Conservation (phyloP, 2,329 filamentous ascomycete species). For the Pestalotiopsis sp. region DNA sequence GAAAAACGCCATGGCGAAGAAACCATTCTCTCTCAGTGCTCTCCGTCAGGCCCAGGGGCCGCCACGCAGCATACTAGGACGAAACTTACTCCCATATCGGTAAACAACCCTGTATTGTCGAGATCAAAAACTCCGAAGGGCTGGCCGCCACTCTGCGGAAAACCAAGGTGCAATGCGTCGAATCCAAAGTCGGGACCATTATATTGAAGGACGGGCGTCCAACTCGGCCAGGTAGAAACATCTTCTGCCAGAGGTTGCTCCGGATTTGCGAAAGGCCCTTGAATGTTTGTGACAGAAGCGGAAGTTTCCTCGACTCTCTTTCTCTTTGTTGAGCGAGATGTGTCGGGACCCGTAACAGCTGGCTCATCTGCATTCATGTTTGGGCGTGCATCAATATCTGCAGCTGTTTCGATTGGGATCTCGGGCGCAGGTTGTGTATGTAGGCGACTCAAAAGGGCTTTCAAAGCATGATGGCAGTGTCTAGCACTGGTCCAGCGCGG, state of each 20-base stretch:
- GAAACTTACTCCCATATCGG: not conserved
- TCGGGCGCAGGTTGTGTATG: not conserved
- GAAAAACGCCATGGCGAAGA: no score
- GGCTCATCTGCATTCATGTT: not conserved
- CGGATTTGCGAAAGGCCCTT: no score
- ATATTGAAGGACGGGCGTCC: constrained; percentile 11
- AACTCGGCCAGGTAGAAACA: not conserved
- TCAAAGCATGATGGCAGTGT: constrained; percentile 12
- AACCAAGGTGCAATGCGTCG: constrained; percentile 10
- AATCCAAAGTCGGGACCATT: constrained; percentile 18
- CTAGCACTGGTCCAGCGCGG: constrained; percentile 12
- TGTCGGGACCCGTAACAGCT: not conserved
- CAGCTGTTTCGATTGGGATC: not conserved
- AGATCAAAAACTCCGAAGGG: not conserved
- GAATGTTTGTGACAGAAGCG: not conserved
- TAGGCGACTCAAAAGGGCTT: constrained; percentile 3
- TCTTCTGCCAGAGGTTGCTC: not conserved
- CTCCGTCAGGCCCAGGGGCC: not conserved
- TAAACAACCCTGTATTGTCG: not conserved
- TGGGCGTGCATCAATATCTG: not conserved
- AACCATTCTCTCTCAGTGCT: no score
- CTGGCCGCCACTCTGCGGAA: not conserved
- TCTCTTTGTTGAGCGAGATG: not conserved
- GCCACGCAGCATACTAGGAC: not conserved
- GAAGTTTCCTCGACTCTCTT: not conserved